Base-by-base conservation (phyloP, 1,139 yeast genomes). In the Pichia sp. region DNA sequence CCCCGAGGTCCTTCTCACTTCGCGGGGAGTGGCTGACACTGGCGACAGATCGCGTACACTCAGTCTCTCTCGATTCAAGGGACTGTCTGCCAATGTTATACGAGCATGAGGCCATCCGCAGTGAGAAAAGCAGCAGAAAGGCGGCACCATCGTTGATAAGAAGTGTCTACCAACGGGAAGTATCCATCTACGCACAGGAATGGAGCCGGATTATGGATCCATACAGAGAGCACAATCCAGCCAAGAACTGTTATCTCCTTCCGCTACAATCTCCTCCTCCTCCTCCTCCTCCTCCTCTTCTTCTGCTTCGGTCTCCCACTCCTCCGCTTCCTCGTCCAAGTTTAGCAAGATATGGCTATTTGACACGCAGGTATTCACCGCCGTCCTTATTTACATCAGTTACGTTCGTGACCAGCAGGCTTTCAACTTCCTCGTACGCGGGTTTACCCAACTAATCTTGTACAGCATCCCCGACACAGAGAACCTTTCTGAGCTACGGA, bases 381-480 rank as follows among this genome's bases (percentile, higher is more conserved):
- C 34, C 19, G 15, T 51, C 8, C n/a, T 54, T n/a, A 51, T 54
- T 4, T 55, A 52, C 44, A 10, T 47, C 42, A 36, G 54, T 15
- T 53, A 49, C 15, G 29, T 55, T 19, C 55, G 42, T 13, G 55
- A 53, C 46, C 36, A 32, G 11, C 44, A 47, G 38, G 5, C 30
- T 4, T 51, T 54, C n/a, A 36, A 11, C 8, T 52, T 54, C 19
- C 30, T 48, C 2, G 29, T 54, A 4, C 36, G 52, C 15, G 41
- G 46, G 10, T 31, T 54, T 16, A 49, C 51, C 1, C 57, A 54
- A 11, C 16, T 26, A 10, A 13, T 51, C 1, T 38, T 54, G 6
- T 51, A 40, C 46, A 51, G 31, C 31, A 51, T 54, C 5, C 57
- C 57, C 2, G 50, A 51, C 19, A 46, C 47, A 10, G 49, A 53